phyloP scores from a whole-genome alignment of 352 stramenopile genomes.

The Pythium aristosporum region DNA sequence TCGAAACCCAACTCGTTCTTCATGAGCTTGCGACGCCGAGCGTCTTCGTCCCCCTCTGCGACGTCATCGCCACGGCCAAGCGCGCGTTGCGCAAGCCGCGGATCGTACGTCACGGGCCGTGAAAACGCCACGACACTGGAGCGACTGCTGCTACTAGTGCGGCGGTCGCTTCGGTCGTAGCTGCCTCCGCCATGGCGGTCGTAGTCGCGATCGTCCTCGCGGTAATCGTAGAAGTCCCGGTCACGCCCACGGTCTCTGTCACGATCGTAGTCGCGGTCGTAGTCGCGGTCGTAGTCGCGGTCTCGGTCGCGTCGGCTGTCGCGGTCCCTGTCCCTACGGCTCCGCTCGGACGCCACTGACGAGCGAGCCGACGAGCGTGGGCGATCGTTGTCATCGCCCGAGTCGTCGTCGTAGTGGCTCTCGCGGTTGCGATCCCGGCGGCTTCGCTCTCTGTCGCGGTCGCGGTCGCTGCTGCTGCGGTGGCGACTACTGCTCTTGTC shows the following conservation, averaged over 20 bases:
- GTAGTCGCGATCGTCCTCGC: conserved; percentile 26
- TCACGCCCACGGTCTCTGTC: conserved; percentile 28
- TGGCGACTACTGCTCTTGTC: conserved; percentile 24
- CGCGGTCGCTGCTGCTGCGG: conserved; percentile 12
- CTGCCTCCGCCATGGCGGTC: conserved; percentile 29
- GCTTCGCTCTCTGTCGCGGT: conserved; percentile 20
- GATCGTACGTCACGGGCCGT: conserved; percentile 81
- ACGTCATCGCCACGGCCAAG: conserved; percentile 41
- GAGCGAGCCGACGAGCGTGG: conserved; percentile 2
- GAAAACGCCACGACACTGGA: conserved; percentile 56
- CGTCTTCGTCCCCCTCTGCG: conserved; percentile 47
- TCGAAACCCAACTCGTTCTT: conserved; percentile 83
- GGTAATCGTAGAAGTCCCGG: conserved; percentile 15
- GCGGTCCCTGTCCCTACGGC: conserved; percentile 30
- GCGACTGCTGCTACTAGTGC: conserved; percentile 7
- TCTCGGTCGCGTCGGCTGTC: conserved; percentile 27
- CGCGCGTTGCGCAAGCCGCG: conserved; percentile 60
- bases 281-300: conserved; percentile 35
- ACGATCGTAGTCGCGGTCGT: conserved; percentile 26
- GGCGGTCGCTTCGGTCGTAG: conserved; percentile 8
- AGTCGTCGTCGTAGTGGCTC: conserved; percentile 22
- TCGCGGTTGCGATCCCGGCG: conserved; percentile 22
- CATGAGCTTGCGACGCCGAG: conserved; percentile 56
- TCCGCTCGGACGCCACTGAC: conserved; percentile 13
- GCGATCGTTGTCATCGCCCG: background rate